Evolutionary conservation across 2,329 filamentous ascomycete species (phyloP), one percentile per base, ranked within the genome.

Genomic region (Pseudocercospora fijiensis): DNA sequence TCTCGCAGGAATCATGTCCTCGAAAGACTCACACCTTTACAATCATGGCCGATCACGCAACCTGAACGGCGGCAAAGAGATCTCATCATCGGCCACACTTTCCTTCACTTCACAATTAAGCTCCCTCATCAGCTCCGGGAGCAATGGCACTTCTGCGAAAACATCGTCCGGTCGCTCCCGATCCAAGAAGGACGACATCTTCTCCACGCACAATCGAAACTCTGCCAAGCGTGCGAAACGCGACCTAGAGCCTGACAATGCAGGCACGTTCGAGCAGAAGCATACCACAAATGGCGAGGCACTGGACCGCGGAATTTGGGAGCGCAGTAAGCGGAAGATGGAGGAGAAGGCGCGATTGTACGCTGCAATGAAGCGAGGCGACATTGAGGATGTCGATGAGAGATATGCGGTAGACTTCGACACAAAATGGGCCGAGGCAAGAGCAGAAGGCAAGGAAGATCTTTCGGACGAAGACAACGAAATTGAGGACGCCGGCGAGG

Each of bases 341-440:
- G 88, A 96, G 74, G 89, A 92, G 79, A 99, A 99, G 78, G 92
- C 91, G 3, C 86, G 90, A 4, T 79, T 95, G 1, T 99, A 99
- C 77, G 88, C 90, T 6, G 90, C 91, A 41, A 89, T 99, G 86
- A 96, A 96, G 78, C 85, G 90, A 33, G 93, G 94, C n/a, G 89
- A 96, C 73, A 66, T 82, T 47, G 85, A 90, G 69, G 85, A 88
- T 73, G 81, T 86, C 70, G 80, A 85, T 47, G 86, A 88, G 70
- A 84, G 85, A 24, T 84, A 82, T 67, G 78, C 96, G 26, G 89
- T 99, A 2, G 94, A 99, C 79, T 99, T 99, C 77, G 95, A 98
- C 78, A 84, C 89, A 65, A 99, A 98, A 79, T 98, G 95, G 93
- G 92, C 90, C 0, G 91, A 96, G 74, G 60, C 60, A 16, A 61